A percentile compares a stretch with the other conserved stretches of the same genome.
Conservation (phyloP, 2,329 filamentous ascomycete genomes). For the Aureobasidium sp. region DNA sequence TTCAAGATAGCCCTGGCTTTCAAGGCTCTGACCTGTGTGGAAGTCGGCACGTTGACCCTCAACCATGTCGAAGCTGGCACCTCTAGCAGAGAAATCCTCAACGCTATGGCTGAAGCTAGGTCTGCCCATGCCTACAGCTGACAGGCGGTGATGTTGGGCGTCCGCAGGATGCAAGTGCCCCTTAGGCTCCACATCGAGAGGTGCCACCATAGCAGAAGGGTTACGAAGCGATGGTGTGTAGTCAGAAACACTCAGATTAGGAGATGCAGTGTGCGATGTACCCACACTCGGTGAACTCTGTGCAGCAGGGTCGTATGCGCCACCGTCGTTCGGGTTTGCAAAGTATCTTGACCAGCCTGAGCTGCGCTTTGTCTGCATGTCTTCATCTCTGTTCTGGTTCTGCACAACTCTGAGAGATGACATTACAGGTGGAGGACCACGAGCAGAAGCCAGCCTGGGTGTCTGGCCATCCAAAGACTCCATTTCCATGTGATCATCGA, state of each 20-base stretch:
- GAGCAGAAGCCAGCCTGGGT: constrained; percentile 19
- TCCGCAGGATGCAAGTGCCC: constrained; percentile 35
- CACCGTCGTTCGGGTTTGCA: constrained; percentile 26
- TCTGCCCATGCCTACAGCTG: constrained; percentile 59
- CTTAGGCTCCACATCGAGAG: constrained; percentile 49
- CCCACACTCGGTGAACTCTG: constrained; percentile 22
- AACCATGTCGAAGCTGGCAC: constrained; percentile 21
- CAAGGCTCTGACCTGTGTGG: constrained; percentile 18
- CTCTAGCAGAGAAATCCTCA: constrained; percentile 29
- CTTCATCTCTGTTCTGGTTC: constrained; percentile 25
- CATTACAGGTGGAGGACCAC: constrained; percentile 24
- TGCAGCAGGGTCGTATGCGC: constrained; percentile 24
- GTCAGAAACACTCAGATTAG: constrained; percentile 27
- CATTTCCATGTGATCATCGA: constrained; percentile 8
- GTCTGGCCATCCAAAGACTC: constrained; percentile 15
- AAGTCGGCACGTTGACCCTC: constrained; percentile 21
- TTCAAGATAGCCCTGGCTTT: constrained; percentile 23
- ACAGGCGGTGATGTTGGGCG: constrained; percentile 43
- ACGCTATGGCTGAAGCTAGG: constrained; percentile 57
- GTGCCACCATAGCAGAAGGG: constrained; percentile 55
- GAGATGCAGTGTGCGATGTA: neutral
- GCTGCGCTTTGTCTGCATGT: constrained; percentile 39
- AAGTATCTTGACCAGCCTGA: constrained; percentile 46
- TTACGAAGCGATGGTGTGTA: constrained; percentile 32
- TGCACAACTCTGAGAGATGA: neutral